phyloP scores from a whole-genome alignment of 1,139 yeast species.

The Candida smagusa region DNA sequence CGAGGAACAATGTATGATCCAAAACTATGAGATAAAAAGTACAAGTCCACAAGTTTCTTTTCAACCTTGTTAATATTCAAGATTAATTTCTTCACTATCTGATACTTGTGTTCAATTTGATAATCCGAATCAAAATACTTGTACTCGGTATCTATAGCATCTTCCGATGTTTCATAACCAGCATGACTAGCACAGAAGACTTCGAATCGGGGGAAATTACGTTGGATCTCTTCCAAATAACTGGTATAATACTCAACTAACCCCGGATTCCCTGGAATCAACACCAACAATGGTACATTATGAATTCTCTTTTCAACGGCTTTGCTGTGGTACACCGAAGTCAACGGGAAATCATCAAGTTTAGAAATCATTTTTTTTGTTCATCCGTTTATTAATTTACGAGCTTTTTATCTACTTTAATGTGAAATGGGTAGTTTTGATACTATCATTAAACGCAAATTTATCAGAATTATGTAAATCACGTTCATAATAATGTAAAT shows the following conservation, averaged over 20 bases:
- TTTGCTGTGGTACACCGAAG: constrained; percentile 25
- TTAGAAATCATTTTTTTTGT: no score
- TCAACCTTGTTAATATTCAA: constrained; percentile 9
- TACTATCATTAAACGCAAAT: constrained; percentile 5
- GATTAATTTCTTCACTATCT: constrained; percentile 32
- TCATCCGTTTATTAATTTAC: background rate
- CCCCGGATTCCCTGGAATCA: constrained; percentile 72
- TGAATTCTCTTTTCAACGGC: constrained; percentile 5
- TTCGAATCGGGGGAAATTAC: constrained; percentile 42
- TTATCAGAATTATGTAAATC: constrained; percentile 32
- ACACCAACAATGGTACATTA: constrained; percentile 25
- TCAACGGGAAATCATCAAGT: constrained; percentile 8
- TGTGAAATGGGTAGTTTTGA: background rate
- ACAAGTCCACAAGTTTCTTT: constrained; percentile 29
- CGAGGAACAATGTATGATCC: constrained; percentile 60
- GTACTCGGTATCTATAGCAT: constrained; percentile 8
- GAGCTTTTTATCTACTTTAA: no score
- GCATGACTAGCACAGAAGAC: constrained; percentile 55
- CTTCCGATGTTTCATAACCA: constrained; percentile 39
- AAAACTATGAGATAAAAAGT: constrained; percentile 58
- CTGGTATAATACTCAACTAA: constrained; percentile 54
- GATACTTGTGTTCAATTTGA: constrained; percentile 50
- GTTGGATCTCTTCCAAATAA: constrained; percentile 45
- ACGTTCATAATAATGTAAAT: constrained; percentile 37
- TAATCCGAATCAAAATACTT: constrained; percentile 38